Base-by-base conservation (phyloP, 2,329 filamentous ascomycete genomes). In the Aspergillus sp. region DNA sequence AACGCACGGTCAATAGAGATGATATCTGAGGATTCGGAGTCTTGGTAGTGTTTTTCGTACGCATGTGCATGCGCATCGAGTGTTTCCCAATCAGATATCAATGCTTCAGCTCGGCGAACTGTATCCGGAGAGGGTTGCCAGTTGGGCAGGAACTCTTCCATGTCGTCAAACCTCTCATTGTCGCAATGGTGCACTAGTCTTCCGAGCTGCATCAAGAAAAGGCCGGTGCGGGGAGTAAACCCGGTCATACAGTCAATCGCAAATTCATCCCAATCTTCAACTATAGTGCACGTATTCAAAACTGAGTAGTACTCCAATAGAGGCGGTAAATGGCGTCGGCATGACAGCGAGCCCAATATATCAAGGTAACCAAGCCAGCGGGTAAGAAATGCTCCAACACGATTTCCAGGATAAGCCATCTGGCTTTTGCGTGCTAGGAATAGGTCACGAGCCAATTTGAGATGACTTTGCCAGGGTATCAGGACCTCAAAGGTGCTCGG, bases 331-430 rank as follows among this genome's bases (percentile, higher is more conserved):
- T 79, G 78, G 49, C 77, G 78, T 9, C 83, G 82, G 15, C 89
- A 89, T 55, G 77, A 79, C 78, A 96, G 78, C 43, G 85, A 87
- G 23, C 90, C 91, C 55, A 95, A 78, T 1, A 95, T 86, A 68
- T 95, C 90, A 19, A 96, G 82, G 73, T 95, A 95, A 2, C 88
- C 89, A 62, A 95, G 89, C 91, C 91, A 96, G 58, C 89, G 86
- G 64, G 85, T 87, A 9, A 95, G 81, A 68, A 96, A 95, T 53
- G 88, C 87, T 82, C 55, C 90, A 80, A 67, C 84, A 79, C 67
- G 87, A 81, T 67, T 82, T 67, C 55, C 80, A 73, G 64, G 77
- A 81, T 66, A 74, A 74, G 83, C 82, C 27, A 80, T 75, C 52
- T 84, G 81, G 9, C 85, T 81, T 19, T 86, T 84, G 6, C 89